These are phyloP conservation scores for Paraphaeosphaeria minitans DNA, from an alignment of 2,329 filamentous ascomycete genomes.

Conservation along the genomic window DNA sequence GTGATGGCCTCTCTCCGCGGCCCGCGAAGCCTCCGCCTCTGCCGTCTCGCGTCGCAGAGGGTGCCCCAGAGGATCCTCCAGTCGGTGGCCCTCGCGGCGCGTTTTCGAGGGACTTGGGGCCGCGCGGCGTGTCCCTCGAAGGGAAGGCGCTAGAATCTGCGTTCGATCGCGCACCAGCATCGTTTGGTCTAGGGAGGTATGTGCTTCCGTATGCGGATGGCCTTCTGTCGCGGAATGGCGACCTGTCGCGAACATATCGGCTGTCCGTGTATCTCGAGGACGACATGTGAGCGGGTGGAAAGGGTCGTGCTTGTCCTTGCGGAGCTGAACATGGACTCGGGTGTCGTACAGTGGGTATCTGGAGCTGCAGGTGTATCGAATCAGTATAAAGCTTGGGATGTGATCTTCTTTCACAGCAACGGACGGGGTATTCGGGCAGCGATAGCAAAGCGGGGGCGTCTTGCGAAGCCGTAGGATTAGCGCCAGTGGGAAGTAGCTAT, in stretches of 20 bases:
- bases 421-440: neutral
- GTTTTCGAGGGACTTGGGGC: constrained; percentile 80
- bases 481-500: neutral
- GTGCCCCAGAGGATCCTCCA: constrained; percentile 35
- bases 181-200: constrained; percentile 57
- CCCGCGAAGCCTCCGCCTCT: constrained; percentile 65
- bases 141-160: constrained; percentile 36
- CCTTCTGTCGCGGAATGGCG: constrained; percentile 67
- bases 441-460: neutral
- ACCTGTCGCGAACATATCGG: constrained; percentile 50
- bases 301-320: constrained; percentile 2
- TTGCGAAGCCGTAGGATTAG: neutral
- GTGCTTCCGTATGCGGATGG: constrained; percentile 66
- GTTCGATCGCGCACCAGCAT: constrained; percentile 33
- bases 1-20: constrained; percentile 64
- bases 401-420: neutral
- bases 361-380: neutral
- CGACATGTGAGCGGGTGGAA: constrained; percentile 34
- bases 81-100: constrained; percentile 48
- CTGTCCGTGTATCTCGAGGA: constrained; percentile 43
- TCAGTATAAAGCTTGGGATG: neutral
- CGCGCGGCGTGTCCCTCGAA: constrained; percentile 71
- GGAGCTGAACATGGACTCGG: constrained; percentile 25
- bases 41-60: constrained; percentile 57
- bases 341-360: neutral